Evolutionary conservation across 371 early-diverging fungal species (phyloP), one percentile per base, ranked within the genome.

Genomic region (Haplosporangium sp.): DNA sequence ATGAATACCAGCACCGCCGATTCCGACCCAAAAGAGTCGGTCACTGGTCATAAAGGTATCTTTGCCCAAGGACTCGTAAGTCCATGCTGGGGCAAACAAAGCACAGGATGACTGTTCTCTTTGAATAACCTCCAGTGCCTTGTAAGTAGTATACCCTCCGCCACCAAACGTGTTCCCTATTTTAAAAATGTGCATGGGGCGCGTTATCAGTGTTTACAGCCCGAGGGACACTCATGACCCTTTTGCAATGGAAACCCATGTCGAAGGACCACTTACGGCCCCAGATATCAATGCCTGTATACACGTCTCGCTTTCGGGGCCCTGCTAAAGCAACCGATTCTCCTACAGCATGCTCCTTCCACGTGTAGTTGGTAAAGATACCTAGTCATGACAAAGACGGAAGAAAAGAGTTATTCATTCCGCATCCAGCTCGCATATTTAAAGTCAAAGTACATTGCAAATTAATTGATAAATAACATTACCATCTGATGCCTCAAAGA

Each of bases 281-380:
- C 88, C 89, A 91, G 40, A 90, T 85, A 71, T 92, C 90, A 7
- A 86, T 88, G 0, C 91, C 91, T 48, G 86, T 86, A 59, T 84
- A 91, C 1, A 91, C 83, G 64, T 88, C 85, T 7, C 74, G 60
- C 23, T 79, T 77, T 7, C 82, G 59, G 1, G 66, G 47, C 7
- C 77, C 79, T 29, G 85, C 89, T 14, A 73, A 14, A 29, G 55
- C 59, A 20, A 64, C 66, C 13, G 89, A 72, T 43, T 64, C 61
- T 16, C 56, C 63, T 0, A 88, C 87, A 52, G 67, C 67, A 11
- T 65, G 10, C 48, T 67, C 81, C 43, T 83, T 71, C 92, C 92
- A 91, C n/a, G 85, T 85, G 67, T 92, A 90, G 62, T 92, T 92
- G 2, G 85, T 67, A 59, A 90, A 90, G 6, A 91, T 85, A 11